These are phyloP conservation scores for Leccinum fallax DNA, from an alignment of 1,284 basidiomycete genomes.

Conservation along the genomic window DNA sequence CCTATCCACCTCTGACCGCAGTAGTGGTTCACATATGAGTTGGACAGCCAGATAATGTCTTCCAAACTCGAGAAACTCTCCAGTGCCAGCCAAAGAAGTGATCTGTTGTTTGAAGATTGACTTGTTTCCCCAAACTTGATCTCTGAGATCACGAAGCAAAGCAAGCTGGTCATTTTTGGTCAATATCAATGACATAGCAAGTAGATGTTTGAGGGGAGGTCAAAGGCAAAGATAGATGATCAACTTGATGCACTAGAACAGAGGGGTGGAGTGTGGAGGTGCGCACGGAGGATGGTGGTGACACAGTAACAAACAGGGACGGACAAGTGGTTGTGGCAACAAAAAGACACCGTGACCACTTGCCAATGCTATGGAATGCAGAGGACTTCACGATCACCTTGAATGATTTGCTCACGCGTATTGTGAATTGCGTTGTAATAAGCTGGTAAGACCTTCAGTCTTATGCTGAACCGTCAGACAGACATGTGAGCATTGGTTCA, in stretches of 20 bases:
- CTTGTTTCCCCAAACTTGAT: not conserved
- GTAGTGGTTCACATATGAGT: not conserved
- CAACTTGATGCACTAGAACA: not conserved
- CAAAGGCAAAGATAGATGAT: not conserved
- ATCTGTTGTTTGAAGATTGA: not conserved
- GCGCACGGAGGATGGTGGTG: no score
- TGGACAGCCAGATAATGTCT: not conserved
- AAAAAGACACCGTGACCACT: no score
- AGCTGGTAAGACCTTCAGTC: no score
- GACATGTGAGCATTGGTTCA: slow-evolving; percentile 40
- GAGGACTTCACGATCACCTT: no score
- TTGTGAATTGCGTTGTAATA: no score
- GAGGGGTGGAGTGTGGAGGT: not conserved
- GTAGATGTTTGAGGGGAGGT: not conserved
- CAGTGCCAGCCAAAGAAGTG: not conserved
- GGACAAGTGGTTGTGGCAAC: no score
- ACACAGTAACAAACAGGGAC: no score
- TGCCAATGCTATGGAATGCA: no score
- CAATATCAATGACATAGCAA: not conserved
- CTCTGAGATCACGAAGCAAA: not conserved
- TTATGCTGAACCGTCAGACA: slow-evolving; percentile 38
- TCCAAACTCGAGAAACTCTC: not conserved
- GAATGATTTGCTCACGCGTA: no score
- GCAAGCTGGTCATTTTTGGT: not conserved
- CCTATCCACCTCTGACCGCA: not conserved